A percentile compares a stretch with the other conserved stretches of the same genome.
Evolutionary conservation across 2,329 filamentous ascomycete genomes (phyloP).

Genomic region (Fusarium chaquense): DNA sequence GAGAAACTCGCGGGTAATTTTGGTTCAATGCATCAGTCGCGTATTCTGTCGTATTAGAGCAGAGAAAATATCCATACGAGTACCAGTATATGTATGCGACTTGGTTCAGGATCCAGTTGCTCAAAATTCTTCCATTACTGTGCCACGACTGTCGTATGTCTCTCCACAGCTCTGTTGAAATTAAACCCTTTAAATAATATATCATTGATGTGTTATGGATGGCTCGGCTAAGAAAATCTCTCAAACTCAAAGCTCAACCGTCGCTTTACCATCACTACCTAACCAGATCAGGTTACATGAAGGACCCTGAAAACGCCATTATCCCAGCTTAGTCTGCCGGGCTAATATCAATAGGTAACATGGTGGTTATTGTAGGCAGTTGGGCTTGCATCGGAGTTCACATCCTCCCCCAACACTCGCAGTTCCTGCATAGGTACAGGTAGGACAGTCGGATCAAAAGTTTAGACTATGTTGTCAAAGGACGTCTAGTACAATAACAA

Average conservation of each 20-base stretch:
- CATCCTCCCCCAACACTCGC: background rate
- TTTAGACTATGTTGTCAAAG: background rate
- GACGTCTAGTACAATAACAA: background rate
- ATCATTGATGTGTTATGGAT: background rate
- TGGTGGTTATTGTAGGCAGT: slow-evolving; percentile 1
- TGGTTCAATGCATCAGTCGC: background rate
- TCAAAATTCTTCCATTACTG: background rate
- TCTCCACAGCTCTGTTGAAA: background rate
- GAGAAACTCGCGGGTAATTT: slow-evolving; percentile 23
- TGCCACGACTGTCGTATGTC: background rate
- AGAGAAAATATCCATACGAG: background rate
- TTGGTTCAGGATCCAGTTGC: background rate
- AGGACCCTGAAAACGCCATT: slow-evolving; percentile 35
- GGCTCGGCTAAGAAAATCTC: slow-evolving; percentile 29
- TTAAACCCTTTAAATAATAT: background rate
- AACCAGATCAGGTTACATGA: background rate
- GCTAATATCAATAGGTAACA: background rate
- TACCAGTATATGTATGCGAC: background rate
- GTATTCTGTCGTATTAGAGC: slow-evolving; percentile 3
- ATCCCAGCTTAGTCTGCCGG: slow-evolving; percentile 14
- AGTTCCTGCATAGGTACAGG: background rate
- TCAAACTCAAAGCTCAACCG: slow-evolving; percentile 28
- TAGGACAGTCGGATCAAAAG: background rate
- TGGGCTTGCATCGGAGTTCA: slow-evolving; percentile 3
- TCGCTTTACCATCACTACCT: background rate